Evolutionary conservation across 2,329 filamentous ascomycete species (phyloP), one percentile per base, ranked within the genome.

Genomic region (Alternaria hordeiaustralica): DNA sequence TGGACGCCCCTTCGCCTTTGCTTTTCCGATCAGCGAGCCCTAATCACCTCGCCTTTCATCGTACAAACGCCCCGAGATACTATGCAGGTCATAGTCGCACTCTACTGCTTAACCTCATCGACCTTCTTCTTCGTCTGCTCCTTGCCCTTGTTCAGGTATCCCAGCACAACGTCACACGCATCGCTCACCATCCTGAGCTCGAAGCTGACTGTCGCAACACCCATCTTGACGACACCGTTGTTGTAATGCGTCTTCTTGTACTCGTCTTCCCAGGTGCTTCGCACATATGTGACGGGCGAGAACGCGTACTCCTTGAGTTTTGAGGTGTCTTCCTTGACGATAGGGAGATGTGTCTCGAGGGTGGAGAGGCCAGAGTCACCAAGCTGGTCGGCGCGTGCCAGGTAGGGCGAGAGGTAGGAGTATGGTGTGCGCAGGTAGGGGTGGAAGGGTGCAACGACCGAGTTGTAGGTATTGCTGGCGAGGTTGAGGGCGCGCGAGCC

Each of bases 401-500:
- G 87, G 82, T 97, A 97, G 1, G 95, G 94, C 56, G 90, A 89
- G 67, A 97, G 87, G 79, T 92, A 96, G 76, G 88, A 86, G 84
- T 93, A 95, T 36, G 94, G 94, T 72, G 87, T 92, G 73, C 89
- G 82, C 73, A 97, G 84, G 82, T 93, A 93, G 26, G 92, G 92
- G 59, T 95, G 82, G 67, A 97, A 82, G 20, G 94, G 93, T 71
- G 90, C 90, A 78, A 91, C 90, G 75, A 97, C 86, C 68, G 87
- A 89, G 77, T 89, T 84, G 85, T 94, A 97, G 74, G 90, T 90
- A 64, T 89, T 87, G 77, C 92, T 88, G 79, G 90, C 88, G 67
- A 96, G 82, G 73, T 91, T 86, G 78, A 97, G 84, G 46, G 93
- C 94, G 83, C 90, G 94, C 80, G 93, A 90, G 77, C 92, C 94